Evolutionary conservation across 1,139 yeast genomes (phyloP), one percentile per base, ranked within the genome.

Genomic region (Blastobotrys apis): DNA sequence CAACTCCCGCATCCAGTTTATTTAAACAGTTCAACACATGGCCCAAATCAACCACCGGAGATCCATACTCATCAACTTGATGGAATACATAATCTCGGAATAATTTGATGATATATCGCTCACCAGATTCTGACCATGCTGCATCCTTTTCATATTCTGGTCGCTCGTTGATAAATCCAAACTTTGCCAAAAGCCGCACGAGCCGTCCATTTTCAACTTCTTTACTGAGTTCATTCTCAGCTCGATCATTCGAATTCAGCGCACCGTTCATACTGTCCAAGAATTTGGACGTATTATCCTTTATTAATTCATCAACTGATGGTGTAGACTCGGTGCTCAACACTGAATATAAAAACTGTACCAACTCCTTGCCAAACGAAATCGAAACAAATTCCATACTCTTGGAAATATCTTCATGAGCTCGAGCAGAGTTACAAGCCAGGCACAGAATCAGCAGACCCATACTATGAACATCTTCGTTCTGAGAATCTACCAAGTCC

Each of bases 1-100:
- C 92, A 37, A 84, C 75, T 1, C 97, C 98, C 12, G 94, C 94
- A 62, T 94, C 99, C 49, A 92, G 70, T 64, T 92, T 92, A 66
- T 92, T 92, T 57, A 92, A 69, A 54, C 83, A 78, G 42, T 78
- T 71, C 52, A 94, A 69, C 3, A 90, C 94, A 61, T 88, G 87
- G 1, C 90, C 81, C 55, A 92, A 70, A 64, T 94, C 97, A 46
- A 87, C 69, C 2, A 81, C 77, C 2, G 95, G 88, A 55, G 76
- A 75, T 15, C 95, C 95, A 29, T 67, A 65, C 44, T 83, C 94
- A 60, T 87, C 88, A 38, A 73, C 75, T 59, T 85, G 95, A 59
- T 85, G 94, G 66, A 90, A 92, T 3, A 90, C 81, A 59, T 78
- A 86, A 62, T 90, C 95, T 48, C 84, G 75, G 65, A 92, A 92